Base-by-base conservation (phyloP, 192 early-diverging fungal species). In the Thamnidium elegans region DNA sequence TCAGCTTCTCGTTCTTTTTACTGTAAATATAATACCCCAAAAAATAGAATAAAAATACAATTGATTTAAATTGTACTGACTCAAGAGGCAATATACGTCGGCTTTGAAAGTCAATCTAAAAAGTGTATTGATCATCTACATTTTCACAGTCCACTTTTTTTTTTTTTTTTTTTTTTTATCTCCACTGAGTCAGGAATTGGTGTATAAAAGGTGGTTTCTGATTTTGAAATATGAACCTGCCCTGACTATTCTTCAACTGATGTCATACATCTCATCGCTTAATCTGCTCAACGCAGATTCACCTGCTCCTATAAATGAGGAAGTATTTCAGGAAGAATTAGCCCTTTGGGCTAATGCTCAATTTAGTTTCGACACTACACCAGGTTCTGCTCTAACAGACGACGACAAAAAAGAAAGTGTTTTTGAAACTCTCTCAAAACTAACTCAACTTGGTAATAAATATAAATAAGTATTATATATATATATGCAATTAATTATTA, bases 311-410 rank as follows among this genome's bases (percentile, higher is more conserved):
- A 65, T 83, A 31, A 79, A 81, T 62, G 78, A 81, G 55, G 81
- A 87, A 51, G 82, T 85, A 67, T 79, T 85, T 54, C 69, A 79
- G 34, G 86, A 87, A 7, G 88, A 90, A 60, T 73, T 90, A 63
- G 76, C 86, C 3, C 75, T 88, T n/a, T 90, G 88, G 88, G 77
- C 87, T 53, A 84, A 85, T 65, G 85, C 84, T 20, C 85, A 90
- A 73, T 90, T 90, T 68, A 83, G 82, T 59, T 84, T 87, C 56
- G 88, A 90, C 69, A 79, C 69, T 34, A 52, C 76, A 15, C 76
- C 79, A 17, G 79, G 79, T 21, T 47, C 76, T 1, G 76, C 76
- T 13, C 66, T 81, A 55, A 62, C 68, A 62, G 79, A 78, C 3
- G 67, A 75, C 5, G 72, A 80, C 26, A 63, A 63, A 36, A 30